phyloP scores from a whole-genome alignment of 495 filamentous ascomycete species.

The Tetracladium setigerum region DNA sequence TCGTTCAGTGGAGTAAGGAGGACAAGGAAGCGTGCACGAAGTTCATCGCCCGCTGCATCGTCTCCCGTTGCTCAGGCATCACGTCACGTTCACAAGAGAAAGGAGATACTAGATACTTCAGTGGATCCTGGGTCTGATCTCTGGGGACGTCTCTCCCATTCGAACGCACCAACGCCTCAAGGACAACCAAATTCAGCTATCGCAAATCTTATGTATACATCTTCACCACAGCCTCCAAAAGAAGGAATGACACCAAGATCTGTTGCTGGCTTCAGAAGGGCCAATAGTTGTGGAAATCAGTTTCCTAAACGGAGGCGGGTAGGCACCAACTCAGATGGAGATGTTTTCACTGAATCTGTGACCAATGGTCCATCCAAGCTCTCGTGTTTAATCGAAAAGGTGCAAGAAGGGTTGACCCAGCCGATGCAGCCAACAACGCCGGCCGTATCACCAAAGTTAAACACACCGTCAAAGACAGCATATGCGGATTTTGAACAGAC shows the following conservation, averaged over 20 bases:
- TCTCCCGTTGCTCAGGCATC: constrained; percentile 11
- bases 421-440: constrained; percentile 7
- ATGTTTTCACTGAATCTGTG: constrained; percentile 23
- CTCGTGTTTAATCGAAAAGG: constrained; percentile 56
- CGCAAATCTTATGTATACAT: constrained; percentile 58
- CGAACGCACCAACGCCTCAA: constrained; percentile 26
- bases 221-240: constrained; percentile 54
- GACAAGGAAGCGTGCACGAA: constrained; percentile 65
- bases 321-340: constrained; percentile 30
- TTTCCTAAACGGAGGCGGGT: constrained; percentile 52
- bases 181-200: constrained; percentile 38
- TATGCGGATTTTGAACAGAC: no score
- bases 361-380: constrained; percentile 35
- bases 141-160: constrained; percentile 56
- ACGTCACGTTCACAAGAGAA: constrained; percentile 27
- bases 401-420: constrained; percentile 52
- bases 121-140: constrained; percentile 77
- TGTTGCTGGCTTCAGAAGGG: constrained; percentile 51
- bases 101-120: constrained; percentile 52
- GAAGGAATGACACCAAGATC: constrained; percentile 35
- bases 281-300: constrained; percentile 62
- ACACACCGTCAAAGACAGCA: not conserved
- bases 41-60: constrained; percentile 59
- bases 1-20: constrained; percentile 42
- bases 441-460: not conserved